These are phyloP conservation scores for Effrenium voratum DNA, from an alignment of 73 alveolate species.

Conservation along the genomic window DNA sequence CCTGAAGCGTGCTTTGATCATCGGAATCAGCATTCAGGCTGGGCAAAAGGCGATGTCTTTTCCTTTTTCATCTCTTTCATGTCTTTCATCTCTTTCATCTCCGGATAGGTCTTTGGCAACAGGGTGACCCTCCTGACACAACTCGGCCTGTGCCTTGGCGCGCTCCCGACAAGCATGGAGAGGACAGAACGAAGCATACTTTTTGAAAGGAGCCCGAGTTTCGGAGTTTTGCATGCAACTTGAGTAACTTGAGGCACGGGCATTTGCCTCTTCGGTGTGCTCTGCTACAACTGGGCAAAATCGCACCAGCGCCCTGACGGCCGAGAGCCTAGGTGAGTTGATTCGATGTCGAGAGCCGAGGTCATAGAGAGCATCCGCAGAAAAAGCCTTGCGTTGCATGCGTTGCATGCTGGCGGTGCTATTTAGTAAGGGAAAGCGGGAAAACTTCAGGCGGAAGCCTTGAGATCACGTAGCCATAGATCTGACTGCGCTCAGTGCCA, in stretches of 20 bases:
- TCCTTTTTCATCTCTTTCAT: no score
- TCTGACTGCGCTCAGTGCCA: no score
- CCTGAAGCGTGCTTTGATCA: conserved; percentile 87
- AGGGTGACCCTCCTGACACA: conserved; percentile 44
- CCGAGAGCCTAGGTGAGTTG: conserved; percentile 20
- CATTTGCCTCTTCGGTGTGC: conserved; percentile 37
- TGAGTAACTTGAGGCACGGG: neutral
- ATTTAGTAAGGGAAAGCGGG: no score
- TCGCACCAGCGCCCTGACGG: neutral
- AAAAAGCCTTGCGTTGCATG: no score
- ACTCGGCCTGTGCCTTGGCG: conserved; percentile 3
- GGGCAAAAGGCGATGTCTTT: no score
- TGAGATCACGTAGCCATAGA: no score
- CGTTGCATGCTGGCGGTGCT: no score
- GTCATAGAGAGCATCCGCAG: no score
- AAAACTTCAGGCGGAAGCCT: no score
- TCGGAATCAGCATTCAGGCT: conserved; percentile 84
- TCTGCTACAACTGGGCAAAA: conserved; percentile 61
- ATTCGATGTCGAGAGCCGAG: conserved; percentile 34
- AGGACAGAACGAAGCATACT: neutral
- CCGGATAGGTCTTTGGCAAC: conserved; percentile 35
- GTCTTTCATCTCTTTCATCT: neutral
- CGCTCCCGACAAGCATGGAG: neutral
- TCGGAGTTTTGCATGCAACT: neutral
- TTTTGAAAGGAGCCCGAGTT: neutral